Evolutionary conservation across 352 stramenopile species (phyloP), one percentile per base, ranked within the genome.

Genomic region (Halophytophthora polymorphica): DNA sequence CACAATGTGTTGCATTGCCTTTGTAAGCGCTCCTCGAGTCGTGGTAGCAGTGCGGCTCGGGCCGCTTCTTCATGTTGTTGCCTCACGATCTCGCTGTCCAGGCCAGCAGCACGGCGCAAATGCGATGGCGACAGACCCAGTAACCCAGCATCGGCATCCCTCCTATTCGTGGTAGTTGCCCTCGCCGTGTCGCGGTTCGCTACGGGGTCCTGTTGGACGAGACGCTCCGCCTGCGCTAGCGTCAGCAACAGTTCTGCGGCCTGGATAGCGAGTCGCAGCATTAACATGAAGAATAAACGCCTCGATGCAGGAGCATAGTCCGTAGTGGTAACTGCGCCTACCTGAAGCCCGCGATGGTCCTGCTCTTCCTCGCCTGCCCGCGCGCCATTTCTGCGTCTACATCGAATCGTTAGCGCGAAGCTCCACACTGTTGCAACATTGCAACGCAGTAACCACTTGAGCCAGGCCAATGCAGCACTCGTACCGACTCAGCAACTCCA

Each of bases 161-260:
- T n/a, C n/a, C n/a, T n/a, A n/a, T n/a, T n/a, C n/a, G n/a, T n/a
- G n/a, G n/a, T n/a, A n/a, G n/a, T n/a, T n/a, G n/a, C n/a, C n/a
- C n/a, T n/a, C n/a, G n/a, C n/a, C n/a, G n/a, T n/a, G n/a, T n/a
- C n/a, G n/a, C n/a, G 18, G n/a, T 10, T 25, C 14, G 21, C 13
- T 17, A 21, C 41, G 44, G 10, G 18, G 21, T 31, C n/a, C n/a
- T n/a, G n/a, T 21, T 29, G 50, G n/a, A 77, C 39, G 3, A 77
- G 41, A 2, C 60, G 64, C 39, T 77, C 60, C 2, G 53, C 48
- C 23, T 73, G 64, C 6, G 60, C 68, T 1, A 66, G 43, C 0
- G 64, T 62, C 41, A 77, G 38, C 25, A 77, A 38, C 22, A 73
- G 29, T 53, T 73, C 61, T 7, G 61, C 64, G 2, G 63, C 23